Evolutionary conservation across 345 rosid species (phyloP).

Genomic region (Eucalyptus shirleyi): DNA sequence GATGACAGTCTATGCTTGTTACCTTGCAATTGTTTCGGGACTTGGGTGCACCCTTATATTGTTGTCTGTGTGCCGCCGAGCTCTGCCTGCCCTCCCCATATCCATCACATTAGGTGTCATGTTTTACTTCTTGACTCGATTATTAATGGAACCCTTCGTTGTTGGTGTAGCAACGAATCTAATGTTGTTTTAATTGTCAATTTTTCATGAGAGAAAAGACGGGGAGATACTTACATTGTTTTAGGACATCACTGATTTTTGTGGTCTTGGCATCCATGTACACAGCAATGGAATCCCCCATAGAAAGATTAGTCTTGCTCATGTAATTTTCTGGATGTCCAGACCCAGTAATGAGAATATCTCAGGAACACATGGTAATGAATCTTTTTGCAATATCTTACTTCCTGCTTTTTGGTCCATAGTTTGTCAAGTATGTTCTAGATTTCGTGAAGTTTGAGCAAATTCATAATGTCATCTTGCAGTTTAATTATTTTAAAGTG

Average conservation of each 20-base stretch:
- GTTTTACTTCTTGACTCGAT: constrained; percentile 88
- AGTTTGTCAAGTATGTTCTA: neutral
- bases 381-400: neutral
- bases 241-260: neutral
- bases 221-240: neutral
- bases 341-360: neutral
- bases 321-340: neutral
- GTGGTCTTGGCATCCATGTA: neutral
- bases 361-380: neutral
- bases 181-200: constrained; percentile 51
- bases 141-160: constrained; percentile 88
- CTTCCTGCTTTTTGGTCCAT: neutral
- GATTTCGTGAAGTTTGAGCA: neutral
- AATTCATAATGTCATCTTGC: neutral
- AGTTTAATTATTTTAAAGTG: neutral
- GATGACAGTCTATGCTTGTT: constrained; percentile 95
- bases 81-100: constrained; percentile 94
- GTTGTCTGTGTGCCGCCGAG: constrained; percentile 67
- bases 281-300: neutral
- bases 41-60: constrained; percentile 95
- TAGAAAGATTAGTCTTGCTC: neutral
- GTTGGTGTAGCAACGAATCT: constrained; percentile 74
- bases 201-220: neutral
- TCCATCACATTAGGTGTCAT: constrained; percentile 75
- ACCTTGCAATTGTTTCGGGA: constrained; percentile 92